Evolutionary conservation across 305 asterid genomes (phyloP), one percentile per base, ranked within the genome.

Genomic region (Fraxinus paxiana): DNA sequence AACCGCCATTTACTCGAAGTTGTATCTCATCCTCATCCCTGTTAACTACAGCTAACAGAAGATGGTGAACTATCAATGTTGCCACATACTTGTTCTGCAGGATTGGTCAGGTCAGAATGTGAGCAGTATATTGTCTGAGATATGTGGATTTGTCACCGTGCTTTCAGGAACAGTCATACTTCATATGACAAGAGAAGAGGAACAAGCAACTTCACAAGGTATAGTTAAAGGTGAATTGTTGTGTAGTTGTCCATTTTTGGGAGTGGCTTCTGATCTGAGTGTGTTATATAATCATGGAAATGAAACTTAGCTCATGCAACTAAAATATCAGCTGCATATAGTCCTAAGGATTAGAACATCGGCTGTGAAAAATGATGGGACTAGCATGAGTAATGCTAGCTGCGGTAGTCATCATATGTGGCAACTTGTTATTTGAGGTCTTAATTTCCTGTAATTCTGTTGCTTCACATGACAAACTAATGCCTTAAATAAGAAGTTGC

Each of bases 61-160:
- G 34, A 26, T 24, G 71, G 71, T 9, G 17, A 24, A 2, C 33
- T 63, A 24, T 63, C 72, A 24, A 24, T 63, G 33, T 22, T 0
- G 5, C 12, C 33, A 61, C 12, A 24, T 10, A 2, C n/a, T 24
- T 22, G 72, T 63, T 77, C 51, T 76, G 76, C 84, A 88, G 89
- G 89, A 88, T 70, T 88, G 89, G 89, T 84, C 88, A 2, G 91
- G 87, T 30, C 88, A 84, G 82, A 84, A 86, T 77, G 88, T 81
- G 26, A 83, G 86, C 79, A 83, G 86, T 80, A 80, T 88, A 33
- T 84, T 83, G 34, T 88, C 91, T 38, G 91, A 88, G 80, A 67
- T 86, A 18, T 88, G 91, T 86, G 91, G 91, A 80, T 88, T 88
- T 65, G 56, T 86, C 77, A 88, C 89, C 15, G 88, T 88, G 22